phyloP scores from a whole-genome alignment of 768 basidiomycete genomes.

The Auriscalpium microsporum region DNA sequence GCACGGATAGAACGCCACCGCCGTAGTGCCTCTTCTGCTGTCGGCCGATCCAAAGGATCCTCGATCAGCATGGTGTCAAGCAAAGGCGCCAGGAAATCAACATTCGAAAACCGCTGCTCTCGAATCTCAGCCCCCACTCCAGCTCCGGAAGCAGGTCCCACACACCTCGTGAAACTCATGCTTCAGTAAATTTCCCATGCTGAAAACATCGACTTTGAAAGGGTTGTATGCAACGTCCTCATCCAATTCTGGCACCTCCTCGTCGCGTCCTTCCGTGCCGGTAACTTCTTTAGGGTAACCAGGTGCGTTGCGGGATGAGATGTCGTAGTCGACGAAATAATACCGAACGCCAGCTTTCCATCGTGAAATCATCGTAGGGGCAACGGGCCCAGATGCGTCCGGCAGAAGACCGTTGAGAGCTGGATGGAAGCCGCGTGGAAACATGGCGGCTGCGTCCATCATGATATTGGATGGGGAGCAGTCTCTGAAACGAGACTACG shows the following conservation, averaged over 20 bases:
- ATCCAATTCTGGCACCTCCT: conserved; percentile 10
- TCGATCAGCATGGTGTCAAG: neutral
- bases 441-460: conserved; percentile 10
- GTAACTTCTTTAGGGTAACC: neutral
- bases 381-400: neutral
- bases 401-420: neutral
- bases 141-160: neutral
- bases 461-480: conserved; percentile 1
- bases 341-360: conserved; percentile 2
- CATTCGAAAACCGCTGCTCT: neutral
- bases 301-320: conserved; percentile 4
- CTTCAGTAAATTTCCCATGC: conserved; percentile 2
- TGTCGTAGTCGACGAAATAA: conserved; percentile 9
- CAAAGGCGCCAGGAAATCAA: neutral
- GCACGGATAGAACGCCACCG: neutral
- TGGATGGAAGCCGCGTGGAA: conserved; percentile 9
- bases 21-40: neutral
- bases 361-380: neutral
- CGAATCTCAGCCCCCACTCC: neutral
- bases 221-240: conserved; percentile 8
- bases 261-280: conserved; percentile 2
- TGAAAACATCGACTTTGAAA: conserved; percentile 15
- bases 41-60: neutral
- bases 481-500: neutral
- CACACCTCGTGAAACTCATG: neutral